Base-by-base conservation (phyloP, 306 rosid genomes). In the Crotalaria pallida region DNA sequence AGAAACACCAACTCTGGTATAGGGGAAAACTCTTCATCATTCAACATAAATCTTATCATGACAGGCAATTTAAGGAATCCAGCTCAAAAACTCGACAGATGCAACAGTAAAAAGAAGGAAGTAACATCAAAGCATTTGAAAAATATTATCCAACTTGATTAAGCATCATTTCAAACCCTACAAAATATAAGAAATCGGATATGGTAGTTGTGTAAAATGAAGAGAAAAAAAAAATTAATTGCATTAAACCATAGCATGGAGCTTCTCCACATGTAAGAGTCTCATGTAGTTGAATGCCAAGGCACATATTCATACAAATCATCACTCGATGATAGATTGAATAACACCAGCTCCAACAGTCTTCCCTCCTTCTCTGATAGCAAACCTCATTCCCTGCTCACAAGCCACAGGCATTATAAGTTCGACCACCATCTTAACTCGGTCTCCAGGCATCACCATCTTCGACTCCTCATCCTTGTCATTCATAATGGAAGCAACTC, bases 381-480 rank as follows among this genome's bases (percentile, higher is more conserved):
- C 96, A 72, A 90, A 90, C 88, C 96, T 88, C 96, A 90, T 90
- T 41, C 96, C 96, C 48, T 84, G 89, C 77, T 90, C 96, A 51
- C 93, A 88, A 11, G 96, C 96, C 9, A 90, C 95, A 0, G 96
- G 95, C 22, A 84, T 76, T 27, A 91, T 91, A 22, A 91, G 84
- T 60, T 91, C 96, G 0, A 91, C 97, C 33, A 84, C 81, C 79
- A 91, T 91, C 89, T 91, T 88, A 8, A 91, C 97, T 10, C 97
- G 84, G 40, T 91, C 97, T 3, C 97, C 97, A 0, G 97, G 97
- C 97, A 91, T 91, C 6, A 91, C 97, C 97, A 91, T 91, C 85
- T 91, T 88, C 0, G 97, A 88, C 78, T 88, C 97, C 71, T 91
- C 97, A 18, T 88, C 96, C 81, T 86, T 88, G 44, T 91, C 97